Base-by-base conservation (phyloP, 139 green algal species). In the Eudorina sp. region DNA sequence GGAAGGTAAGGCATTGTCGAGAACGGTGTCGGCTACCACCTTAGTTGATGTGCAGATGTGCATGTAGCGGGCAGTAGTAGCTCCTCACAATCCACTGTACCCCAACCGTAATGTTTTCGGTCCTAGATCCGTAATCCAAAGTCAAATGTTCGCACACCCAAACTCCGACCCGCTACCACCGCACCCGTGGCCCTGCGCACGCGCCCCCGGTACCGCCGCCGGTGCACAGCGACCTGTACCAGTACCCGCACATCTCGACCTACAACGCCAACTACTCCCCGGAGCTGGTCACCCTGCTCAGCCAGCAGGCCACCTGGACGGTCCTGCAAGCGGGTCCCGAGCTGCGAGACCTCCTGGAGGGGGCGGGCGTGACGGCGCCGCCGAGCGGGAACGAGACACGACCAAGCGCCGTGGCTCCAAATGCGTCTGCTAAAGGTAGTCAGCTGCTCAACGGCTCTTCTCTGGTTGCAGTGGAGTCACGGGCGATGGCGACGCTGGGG, bases 211-310 rank as follows among this genome's bases (percentile, higher is more conserved):
- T n/a, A n/a, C n/a, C 9, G 7, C 45, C 53, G 0, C 53, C 55
- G 40, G 6, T 6, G 6, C 45, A 13, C 68, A 82, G 68, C 51
- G 69, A 82, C 36, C 64, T 88, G 48, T 68, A 34, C n/a, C 69
- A 85, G 11, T 89, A 78, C 74, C 88, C 88, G n/a, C 85, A 78
- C 64, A 91, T 89, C 51, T 51, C 53, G 31, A 91, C 88, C 41
- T 88, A 45, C 38, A 86, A n/a, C 27, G 64, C 83, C 53, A 86
- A 89, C 88, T 89, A 89, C 74, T 77, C 68, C 9, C 74, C 88
- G 4, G 60, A 83, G 41, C 73, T 91, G 27, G 76, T 83, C 25
- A 76, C n/a, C 31, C 74, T 91, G 62, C 83, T 91, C 27, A 89
- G 62, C 43, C 88, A 91, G 75, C 82, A 89, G 53, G 83, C 83